These are phyloP conservation scores for Wickerhamiella infanticola DNA, from an alignment of 1,139 yeast genomes.

Conservation along the genomic window DNA sequence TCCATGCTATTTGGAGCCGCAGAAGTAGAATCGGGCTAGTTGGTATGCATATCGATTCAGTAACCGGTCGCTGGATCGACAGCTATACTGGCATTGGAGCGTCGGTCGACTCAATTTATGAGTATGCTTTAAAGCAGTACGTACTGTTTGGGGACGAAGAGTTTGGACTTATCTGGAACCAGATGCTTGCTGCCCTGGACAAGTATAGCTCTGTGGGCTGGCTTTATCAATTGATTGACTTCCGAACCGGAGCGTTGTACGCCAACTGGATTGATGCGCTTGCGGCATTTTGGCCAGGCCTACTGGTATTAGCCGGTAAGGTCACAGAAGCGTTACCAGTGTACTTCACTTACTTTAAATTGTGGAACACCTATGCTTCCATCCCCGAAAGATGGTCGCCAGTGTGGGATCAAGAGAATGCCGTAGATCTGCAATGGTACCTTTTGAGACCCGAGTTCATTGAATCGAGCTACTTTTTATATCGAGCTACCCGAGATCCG, in stretches of 20 bases:
- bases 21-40: slow-evolving; percentile 47
- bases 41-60: slow-evolving; percentile 66
- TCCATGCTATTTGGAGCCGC: slow-evolving; percentile 54
- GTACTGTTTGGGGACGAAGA: slow-evolving; percentile 55
- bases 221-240: slow-evolving; percentile 47
- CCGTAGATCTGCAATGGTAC: slow-evolving; percentile 58
- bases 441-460: slow-evolving; percentile 84
- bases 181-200: slow-evolving; percentile 40
- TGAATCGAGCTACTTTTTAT: slow-evolving; percentile 74
- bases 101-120: slow-evolving; percentile 84
- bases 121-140: slow-evolving; percentile 67
- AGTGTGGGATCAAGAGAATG: slow-evolving; percentile 9
- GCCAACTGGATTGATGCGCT: slow-evolving; percentile 72
- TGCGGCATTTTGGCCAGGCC: slow-evolving; percentile 79
- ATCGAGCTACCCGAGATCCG: slow-evolving; percentile 77
- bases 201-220: slow-evolving; percentile 36
- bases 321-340: slow-evolving; percentile 45
- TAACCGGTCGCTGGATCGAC: slow-evolving; percentile 41
- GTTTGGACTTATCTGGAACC: slow-evolving; percentile 45
- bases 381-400: slow-evolving; percentile 81
- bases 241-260: slow-evolving; percentile 34
- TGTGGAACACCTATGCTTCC: slow-evolving; percentile 69
- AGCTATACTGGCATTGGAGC: slow-evolving; percentile 75
- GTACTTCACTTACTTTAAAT: slow-evolving; percentile 52
- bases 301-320: slow-evolving; percentile 68